Percentiles rank a stretch among this genome's conserved stretches.
phyloP scores from a whole-genome alignment of 495 filamentous ascomycete species.

The Delitschia confertaspora region DNA sequence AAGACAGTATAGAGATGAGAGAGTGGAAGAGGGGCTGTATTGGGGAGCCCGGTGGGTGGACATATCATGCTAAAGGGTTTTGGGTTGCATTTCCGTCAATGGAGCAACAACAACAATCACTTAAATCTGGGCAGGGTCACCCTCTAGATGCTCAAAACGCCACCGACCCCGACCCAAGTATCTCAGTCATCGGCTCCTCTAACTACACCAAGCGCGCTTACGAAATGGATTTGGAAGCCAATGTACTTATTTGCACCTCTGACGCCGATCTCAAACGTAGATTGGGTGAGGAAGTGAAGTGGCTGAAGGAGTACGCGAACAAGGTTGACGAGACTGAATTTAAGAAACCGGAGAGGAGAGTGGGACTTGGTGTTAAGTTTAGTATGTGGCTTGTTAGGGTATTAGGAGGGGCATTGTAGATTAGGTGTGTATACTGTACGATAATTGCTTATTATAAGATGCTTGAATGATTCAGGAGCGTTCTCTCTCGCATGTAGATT shows the following conservation, averaged over 20 bases:
- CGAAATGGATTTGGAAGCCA: constrained; percentile 79
- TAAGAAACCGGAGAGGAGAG: constrained; percentile 66
- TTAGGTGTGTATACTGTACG: neutral
- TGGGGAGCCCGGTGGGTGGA: constrained; percentile 76
- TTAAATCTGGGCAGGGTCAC: neutral
- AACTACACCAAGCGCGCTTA: constrained; percentile 97
- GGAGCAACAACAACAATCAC: constrained; percentile 37
- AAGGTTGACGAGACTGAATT: constrained; percentile 65
- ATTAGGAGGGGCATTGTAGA: constrained; percentile 38
- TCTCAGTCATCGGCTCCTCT: constrained; percentile 79
- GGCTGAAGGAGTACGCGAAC: constrained; percentile 64
- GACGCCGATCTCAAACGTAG: constrained; percentile 63
- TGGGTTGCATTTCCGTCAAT: constrained; percentile 68
- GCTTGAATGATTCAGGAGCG: no score
- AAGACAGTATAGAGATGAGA: constrained; percentile 55
- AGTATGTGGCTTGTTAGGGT: constrained; percentile 70
- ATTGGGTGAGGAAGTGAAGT: constrained; percentile 66
- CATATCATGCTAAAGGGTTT: constrained; percentile 94
- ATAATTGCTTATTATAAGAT: no score
- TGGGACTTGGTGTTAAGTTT: constrained; percentile 73
- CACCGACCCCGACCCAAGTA: constrained; percentile 48
- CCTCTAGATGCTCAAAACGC: constrained; percentile 7
- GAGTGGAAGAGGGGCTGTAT: constrained; percentile 86
- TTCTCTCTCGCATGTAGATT: no score
- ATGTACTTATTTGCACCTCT: constrained; percentile 72